Evolutionary conservation across 2,329 filamentous ascomycete species (phyloP), one percentile per base, ranked within the genome.

Genomic region (Talaromyces piceae): DNA sequence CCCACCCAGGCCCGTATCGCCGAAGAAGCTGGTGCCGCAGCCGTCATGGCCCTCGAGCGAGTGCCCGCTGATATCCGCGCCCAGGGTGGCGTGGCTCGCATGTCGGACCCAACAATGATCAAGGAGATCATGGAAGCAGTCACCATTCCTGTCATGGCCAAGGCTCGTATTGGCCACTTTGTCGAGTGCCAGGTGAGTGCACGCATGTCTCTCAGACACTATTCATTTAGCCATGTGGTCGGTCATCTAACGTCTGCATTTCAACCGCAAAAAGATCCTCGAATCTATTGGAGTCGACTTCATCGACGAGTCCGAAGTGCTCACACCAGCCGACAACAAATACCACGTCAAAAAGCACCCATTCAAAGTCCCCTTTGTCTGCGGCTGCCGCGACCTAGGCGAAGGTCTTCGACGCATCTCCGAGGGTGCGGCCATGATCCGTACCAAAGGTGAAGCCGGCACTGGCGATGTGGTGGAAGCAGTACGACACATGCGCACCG

Each of bases 131-230:
- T 96, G 83, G 82, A 79, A 3, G 84, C 90, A 37, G 93, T 97
- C 44, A 97, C 91, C 49, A 96, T 97, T 63, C 93, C 93, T 61
- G 93, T 98, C 71, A 97, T 98, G 93, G 93, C 93, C 57, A 98
- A 98, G 77, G 91, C 91, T 22, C 83, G 93, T 67, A 98, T 97
- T 67, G 93, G 93, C 31, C 93, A 98, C 75, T 91, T 96, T 61
- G 91, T 96, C 63, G 93, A 98, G 77, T 96, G 91, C 76, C 91
- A 88, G 78, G 80, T 82, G 72, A 49, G 66, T 30, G 23, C 16
- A 22, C 11, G 28, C 30, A 22, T 41, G 41, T 28, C 7, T 28
- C 37, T 22, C 18, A 23, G 18, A 41, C 20, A 41, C 22, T n/a
- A 39, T 28, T 20, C 50, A 44, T 26, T 28, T 27, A n/a, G n/a